Evolutionary conservation across 73 alveolate species (phyloP).

Genomic region (Stentor coeruleus): DNA sequence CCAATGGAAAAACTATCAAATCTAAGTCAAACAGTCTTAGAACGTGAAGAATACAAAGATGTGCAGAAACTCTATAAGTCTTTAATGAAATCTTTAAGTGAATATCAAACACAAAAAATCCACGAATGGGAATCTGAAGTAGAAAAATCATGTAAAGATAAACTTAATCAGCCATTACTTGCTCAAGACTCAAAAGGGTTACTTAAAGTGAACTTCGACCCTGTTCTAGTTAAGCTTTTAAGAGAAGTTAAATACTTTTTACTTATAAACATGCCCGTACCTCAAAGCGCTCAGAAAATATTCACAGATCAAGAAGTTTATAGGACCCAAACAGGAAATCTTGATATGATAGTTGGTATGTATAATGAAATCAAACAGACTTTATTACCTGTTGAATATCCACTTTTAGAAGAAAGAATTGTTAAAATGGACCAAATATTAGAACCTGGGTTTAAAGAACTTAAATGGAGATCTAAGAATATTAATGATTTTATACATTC

Average conservation of each 20-base stretch:
- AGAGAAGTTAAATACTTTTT: slow-evolving; percentile 98
- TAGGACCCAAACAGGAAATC: slow-evolving; percentile 90
- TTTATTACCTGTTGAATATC: slow-evolving; percentile 98
- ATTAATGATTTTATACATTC: slow-evolving; percentile 76
- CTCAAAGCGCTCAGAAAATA: slow-evolving; percentile 92
- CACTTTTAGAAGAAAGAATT: slow-evolving; percentile 95
- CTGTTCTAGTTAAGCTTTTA: slow-evolving; percentile 94
- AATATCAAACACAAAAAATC: slow-evolving; percentile 89
- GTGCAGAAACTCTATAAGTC: slow-evolving; percentile 93
- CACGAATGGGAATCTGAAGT: slow-evolving; percentile 96
- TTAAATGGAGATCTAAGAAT: slow-evolving; percentile 94
- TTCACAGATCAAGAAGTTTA: slow-evolving; percentile 84
- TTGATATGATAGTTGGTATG: slow-evolving; percentile 92
- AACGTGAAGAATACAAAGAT: slow-evolving; percentile 98
- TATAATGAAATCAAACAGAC: slow-evolving; percentile 95
- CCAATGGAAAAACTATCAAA: slow-evolving; percentile 96
- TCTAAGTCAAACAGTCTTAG: slow-evolving; percentile 88
- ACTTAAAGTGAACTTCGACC: slow-evolving; percentile 98
- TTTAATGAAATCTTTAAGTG: slow-evolving; percentile 90
- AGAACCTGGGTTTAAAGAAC: slow-evolving; percentile 94
- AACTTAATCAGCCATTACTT: slow-evolving; percentile 89
- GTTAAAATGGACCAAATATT: slow-evolving; percentile 91
- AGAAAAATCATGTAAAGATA: slow-evolving; percentile 82
- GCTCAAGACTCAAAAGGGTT: slow-evolving; percentile 73
- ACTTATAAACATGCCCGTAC: slow-evolving; percentile 91